Evolutionary conservation across 768 basidiomycete genomes (phyloP).

Genomic region (Macrolepiota dolichaula): DNA sequence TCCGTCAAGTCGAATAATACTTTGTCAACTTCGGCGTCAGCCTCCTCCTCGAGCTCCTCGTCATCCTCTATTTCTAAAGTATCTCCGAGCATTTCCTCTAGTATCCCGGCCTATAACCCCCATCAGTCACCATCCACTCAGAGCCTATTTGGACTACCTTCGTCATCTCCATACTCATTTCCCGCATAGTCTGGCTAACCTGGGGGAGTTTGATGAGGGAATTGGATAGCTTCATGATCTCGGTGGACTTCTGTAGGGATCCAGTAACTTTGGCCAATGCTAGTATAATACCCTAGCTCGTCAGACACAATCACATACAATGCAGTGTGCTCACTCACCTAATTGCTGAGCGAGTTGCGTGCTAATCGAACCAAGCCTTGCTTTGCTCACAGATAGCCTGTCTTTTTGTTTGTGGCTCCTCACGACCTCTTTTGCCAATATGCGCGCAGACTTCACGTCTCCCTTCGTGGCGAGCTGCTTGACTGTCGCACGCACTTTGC

Average conservation of each 20-base stretch:
- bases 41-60: constrained; percentile 93
- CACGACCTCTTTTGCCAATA: constrained; percentile 93
- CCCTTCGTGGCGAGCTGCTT: constrained; percentile 90
- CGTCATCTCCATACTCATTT: constrained; percentile 99
- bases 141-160: constrained; percentile 53
- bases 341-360: constrained; percentile 89
- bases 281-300: constrained; percentile 25
- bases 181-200: constrained; percentile 88
- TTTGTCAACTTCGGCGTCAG: constrained; percentile 96
- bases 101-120: constrained; percentile 79
- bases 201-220: constrained; percentile 88
- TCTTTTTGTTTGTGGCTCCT: constrained; percentile 94
- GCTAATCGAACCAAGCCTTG: constrained; percentile 84
- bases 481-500: constrained; percentile 75
- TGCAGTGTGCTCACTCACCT: constrained; percentile 50
- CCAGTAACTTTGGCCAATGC: constrained; percentile 98
- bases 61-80: constrained; percentile 90
- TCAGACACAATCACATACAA: not conserved
- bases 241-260: constrained; percentile 95
- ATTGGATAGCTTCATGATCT: constrained; percentile 99
- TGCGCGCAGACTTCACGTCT: constrained; percentile 88
- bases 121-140: not conserved
- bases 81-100: constrained; percentile 98
- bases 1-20: constrained; percentile 94
- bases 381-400: constrained; percentile 88